Evolutionary conservation across 2,329 filamentous ascomycete genomes (phyloP).

Genomic region (Pezicula neosporulosa): DNA sequence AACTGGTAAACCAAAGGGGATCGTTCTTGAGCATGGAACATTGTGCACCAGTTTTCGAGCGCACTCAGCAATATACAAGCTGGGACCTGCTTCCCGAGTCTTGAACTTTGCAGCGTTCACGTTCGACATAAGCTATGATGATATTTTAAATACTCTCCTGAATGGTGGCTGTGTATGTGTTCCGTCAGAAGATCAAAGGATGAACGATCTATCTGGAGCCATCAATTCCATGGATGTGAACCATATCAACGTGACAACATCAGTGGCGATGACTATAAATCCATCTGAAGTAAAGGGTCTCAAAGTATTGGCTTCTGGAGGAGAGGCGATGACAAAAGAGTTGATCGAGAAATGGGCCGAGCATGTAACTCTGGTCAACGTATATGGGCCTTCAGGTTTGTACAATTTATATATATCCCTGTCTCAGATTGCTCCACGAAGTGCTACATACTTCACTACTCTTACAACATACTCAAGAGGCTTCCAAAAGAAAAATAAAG

Average conservation of each 20-base stretch:
- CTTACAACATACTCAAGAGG: constrained; percentile 39
- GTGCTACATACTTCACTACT: too few species aligned
- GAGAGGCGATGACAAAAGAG: constrained; percentile 40
- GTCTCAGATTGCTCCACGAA: constrained; percentile 43
- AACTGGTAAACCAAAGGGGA: constrained; percentile 4
- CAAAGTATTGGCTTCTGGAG: constrained; percentile 1
- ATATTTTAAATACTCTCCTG: constrained; percentile 8
- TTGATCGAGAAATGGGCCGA: constrained; percentile 45
- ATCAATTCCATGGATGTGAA: constrained; percentile 4
- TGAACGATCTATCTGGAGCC: constrained; percentile 3
- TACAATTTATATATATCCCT: too few species aligned
- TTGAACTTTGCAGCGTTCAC: constrained; percentile 4
- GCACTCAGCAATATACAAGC: neutral
- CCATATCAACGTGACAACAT: constrained; percentile 2
- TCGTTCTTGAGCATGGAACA: neutral
- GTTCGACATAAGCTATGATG: constrained; percentile 3
- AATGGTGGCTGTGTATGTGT: constrained; percentile 5
- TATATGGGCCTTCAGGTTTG: constrained; percentile 64
- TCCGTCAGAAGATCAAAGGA: constrained; percentile 4
- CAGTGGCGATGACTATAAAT: neutral
- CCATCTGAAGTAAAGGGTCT: neutral
- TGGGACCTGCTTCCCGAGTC: neutral
- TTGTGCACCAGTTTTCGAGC: neutral
- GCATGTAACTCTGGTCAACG: constrained; percentile 32
- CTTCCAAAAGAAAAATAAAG: constrained; percentile 3